phyloP scores from a whole-genome alignment of 1,284 basidiomycete genomes.

The Singerocomus rubriflavus region DNA sequence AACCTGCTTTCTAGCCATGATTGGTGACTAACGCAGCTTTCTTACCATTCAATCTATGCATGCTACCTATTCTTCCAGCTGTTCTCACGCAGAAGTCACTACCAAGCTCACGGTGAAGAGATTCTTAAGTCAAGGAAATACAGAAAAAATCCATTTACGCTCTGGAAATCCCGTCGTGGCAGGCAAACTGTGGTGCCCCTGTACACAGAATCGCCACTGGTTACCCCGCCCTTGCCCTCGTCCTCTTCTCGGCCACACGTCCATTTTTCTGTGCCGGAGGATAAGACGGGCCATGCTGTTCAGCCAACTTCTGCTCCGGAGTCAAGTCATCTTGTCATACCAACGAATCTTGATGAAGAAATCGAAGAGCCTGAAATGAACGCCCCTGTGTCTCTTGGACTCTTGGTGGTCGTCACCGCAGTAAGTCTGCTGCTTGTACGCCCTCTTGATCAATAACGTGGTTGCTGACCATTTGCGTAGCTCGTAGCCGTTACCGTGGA shows the following conservation, averaged over 20 bases:
- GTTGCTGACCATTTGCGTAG: constrained; percentile 28
- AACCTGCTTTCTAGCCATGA: constrained; percentile 10
- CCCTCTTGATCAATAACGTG: not conserved
- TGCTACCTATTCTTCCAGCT: constrained; percentile 84
- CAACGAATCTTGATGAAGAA: constrained; percentile 34
- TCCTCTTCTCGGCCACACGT: constrained; percentile 14
- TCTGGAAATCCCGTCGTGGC: constrained; percentile 15
- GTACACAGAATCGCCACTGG: not conserved
- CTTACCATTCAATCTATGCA: constrained; percentile 51
- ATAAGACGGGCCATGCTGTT: not conserved
- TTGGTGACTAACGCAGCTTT: constrained; percentile 3
- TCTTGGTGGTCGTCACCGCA: constrained; percentile 63
- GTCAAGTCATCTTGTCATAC: not conserved
- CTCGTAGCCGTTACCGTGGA: constrained; percentile 76
- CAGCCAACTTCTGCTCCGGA: constrained; percentile 12
- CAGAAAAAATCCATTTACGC: constrained; percentile 28
- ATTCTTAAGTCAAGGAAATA: constrained; percentile 25
- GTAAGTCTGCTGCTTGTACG: constrained; percentile 37
- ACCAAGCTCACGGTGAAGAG: constrained; percentile 49
- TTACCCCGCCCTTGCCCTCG: constrained; percentile 1
- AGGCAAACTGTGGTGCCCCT: constrained; percentile 3
- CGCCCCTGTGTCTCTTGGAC: constrained; percentile 46
- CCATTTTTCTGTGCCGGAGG: not conserved
- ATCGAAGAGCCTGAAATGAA: constrained; percentile 61
- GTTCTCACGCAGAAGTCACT: constrained; percentile 77